These are phyloP conservation scores for Magnusiomyces clavatus DNA, from an alignment of 1,139 yeast species.

Conservation along the genomic window DNA sequence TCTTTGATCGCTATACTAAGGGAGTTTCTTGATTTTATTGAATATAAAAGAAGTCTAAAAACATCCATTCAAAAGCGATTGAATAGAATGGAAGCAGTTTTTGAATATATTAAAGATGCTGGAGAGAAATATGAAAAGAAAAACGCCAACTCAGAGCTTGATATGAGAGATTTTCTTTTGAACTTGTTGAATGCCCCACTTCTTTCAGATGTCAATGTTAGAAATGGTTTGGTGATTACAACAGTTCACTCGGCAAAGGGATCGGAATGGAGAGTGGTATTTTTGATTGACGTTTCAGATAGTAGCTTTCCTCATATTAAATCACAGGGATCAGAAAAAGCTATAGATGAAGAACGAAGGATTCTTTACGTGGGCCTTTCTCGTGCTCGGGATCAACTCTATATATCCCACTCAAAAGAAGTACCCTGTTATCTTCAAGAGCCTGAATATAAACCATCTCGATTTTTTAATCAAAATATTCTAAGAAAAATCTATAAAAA, in stretches of 20 bases:
- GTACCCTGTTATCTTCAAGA: neutral
- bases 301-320: slow-evolving; percentile 22
- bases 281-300: slow-evolving; percentile 41
- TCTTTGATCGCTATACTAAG: neutral
- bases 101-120: slow-evolving; percentile 1
- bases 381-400: slow-evolving; percentile 55
- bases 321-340: slow-evolving; percentile 31
- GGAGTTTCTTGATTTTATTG: slow-evolving; percentile 4
- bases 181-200: neutral
- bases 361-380: slow-evolving; percentile 85
- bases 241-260: slow-evolving; percentile 94
- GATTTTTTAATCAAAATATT: neutral
- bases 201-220: neutral
- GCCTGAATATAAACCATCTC: neutral
- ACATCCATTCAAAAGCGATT: neutral
- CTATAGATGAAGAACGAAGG: slow-evolving; percentile 67
- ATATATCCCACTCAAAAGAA: slow-evolving; percentile 19
- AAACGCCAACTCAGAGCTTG: neutral
- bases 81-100: slow-evolving; percentile 1
- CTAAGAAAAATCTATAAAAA: neutral
- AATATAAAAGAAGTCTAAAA: slow-evolving; percentile 3
- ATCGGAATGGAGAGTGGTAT: slow-evolving; percentile 89
- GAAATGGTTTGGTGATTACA: slow-evolving; percentile 34
- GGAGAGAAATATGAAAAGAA: neutral
- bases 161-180: neutral